Conservation (phyloP, 441 rosid species). For the Syzygium malaccense region DNA sequence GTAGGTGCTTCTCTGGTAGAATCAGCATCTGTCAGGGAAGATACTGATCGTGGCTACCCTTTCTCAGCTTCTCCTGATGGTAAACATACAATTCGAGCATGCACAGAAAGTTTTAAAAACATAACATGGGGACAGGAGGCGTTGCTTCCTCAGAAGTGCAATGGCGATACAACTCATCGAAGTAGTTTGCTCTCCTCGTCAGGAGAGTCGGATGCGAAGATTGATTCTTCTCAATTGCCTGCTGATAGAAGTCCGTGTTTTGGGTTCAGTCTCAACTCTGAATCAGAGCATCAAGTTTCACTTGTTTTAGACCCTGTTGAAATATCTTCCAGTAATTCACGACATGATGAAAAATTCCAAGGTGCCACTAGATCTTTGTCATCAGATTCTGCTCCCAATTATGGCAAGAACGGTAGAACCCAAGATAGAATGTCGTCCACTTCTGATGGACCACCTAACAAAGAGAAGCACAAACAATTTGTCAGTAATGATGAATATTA, state of each 20-base stretch:
- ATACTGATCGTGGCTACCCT: constrained; percentile 21
- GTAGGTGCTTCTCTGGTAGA: constrained; percentile 17
- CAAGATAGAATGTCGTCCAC: constrained; percentile 31
- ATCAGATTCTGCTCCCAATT: constrained; percentile 22
- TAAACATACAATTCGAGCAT: constrained; percentile 18
- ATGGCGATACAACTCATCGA: constrained; percentile 10
- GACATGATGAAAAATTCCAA: constrained; percentile 21
- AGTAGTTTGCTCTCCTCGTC: constrained; percentile 11
- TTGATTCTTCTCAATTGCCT: constrained; percentile 15
- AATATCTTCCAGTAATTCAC: constrained; percentile 22
- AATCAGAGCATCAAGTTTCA: constrained; percentile 29
- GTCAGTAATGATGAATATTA: constrained; percentile 22
- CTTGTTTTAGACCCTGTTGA: constrained; percentile 19
- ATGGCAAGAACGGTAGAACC: constrained; percentile 15
- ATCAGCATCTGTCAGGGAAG: constrained; percentile 14
- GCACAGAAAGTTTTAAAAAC: constrained; percentile 21
- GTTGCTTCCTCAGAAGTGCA: constrained; percentile 13
- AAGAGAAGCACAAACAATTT: constrained; percentile 16
- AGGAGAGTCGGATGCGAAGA: constrained; percentile 21
- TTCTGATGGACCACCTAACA: constrained; percentile 15
- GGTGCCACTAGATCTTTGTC: constrained; percentile 11
- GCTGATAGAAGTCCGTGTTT: constrained; percentile 23
- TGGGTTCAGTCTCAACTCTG: constrained; percentile 24
- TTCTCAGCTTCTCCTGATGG: constrained; percentile 23
- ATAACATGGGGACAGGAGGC: constrained; percentile 13